Evolutionary conservation across 257 asterid genomes (phyloP).

Genomic region (Gardenia jasminoides): DNA sequence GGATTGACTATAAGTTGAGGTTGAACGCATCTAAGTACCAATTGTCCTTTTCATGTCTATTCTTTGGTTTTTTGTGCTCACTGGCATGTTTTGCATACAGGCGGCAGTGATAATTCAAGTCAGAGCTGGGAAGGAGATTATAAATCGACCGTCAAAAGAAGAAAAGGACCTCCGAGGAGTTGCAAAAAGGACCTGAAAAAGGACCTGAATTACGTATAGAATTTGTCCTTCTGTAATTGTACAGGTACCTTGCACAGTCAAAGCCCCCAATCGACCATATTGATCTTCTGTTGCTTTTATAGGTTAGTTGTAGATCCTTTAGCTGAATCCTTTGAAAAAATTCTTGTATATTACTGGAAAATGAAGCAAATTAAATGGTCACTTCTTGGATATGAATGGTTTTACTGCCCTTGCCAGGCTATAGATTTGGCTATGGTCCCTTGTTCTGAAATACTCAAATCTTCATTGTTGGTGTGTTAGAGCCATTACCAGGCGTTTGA

Average conservation of each 20-base stretch:
- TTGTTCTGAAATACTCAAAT: too few relatives aligned
- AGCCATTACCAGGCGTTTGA: too few relatives aligned
- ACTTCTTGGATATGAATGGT: too few relatives aligned
- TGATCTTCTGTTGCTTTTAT: not conserved
- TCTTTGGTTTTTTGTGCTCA: slow-evolving; percentile 1
- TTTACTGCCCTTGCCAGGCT: too few relatives aligned
- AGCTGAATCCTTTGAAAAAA: not conserved
- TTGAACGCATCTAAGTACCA: not conserved
- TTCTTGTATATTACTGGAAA: not conserved
- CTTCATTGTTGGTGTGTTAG: too few relatives aligned
- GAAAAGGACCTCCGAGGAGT: slow-evolving; percentile 18
- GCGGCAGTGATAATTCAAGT: slow-evolving; percentile 12
- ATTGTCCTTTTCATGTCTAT: not conserved
- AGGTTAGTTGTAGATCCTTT: not conserved
- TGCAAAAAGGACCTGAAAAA: slow-evolving; percentile 16
- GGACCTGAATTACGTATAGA: not conserved
- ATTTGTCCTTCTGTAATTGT: not conserved
- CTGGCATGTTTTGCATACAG: slow-evolving; percentile 12
- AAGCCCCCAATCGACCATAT: too few relatives aligned
- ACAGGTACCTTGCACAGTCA: slow-evolving; percentile 3
- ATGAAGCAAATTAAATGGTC: not conserved
- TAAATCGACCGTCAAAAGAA: slow-evolving; percentile 2
- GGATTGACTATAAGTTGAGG: not conserved
- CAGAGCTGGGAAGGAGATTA: slow-evolving; percentile 5
- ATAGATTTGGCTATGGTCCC: too few relatives aligned